phyloP scores from a whole-genome alignment of 2,329 filamentous ascomycete species.

The Pseudonectria foliicola region DNA sequence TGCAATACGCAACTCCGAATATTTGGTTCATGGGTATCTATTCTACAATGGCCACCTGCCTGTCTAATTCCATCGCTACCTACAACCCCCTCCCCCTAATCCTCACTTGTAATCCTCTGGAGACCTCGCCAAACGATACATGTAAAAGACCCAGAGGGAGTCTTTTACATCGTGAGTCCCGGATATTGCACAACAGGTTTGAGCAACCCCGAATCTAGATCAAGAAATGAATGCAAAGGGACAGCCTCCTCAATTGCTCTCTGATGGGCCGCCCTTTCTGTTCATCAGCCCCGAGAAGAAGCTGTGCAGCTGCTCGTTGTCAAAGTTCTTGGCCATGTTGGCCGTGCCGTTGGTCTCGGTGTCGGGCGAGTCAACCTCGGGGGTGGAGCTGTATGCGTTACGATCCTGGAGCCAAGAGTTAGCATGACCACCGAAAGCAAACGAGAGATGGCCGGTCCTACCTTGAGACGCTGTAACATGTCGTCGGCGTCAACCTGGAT shows the following conservation, averaged over 20 bases:
- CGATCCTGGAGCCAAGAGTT: slow-evolving; percentile 38
- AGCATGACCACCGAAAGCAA: no score
- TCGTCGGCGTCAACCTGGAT: slow-evolving; percentile 95
- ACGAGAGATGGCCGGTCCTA: slow-evolving; percentile 29
- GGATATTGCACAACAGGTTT: slow-evolving; percentile 7
- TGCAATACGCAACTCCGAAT: background rate
- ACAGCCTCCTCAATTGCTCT: no score
- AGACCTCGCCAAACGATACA: slow-evolving; percentile 1
- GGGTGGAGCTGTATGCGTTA: slow-evolving; percentile 43
- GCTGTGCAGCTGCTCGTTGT: slow-evolving; percentile 51
- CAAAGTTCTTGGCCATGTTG: slow-evolving; percentile 36
- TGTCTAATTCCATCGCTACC: slow-evolving; percentile 11
- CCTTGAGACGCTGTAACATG: slow-evolving; percentile 81
- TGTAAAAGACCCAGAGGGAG: slow-evolving; percentile 1
- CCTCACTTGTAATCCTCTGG: slow-evolving; percentile 4
- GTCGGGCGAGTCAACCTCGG: slow-evolving; percentile 35
- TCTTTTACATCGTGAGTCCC: slow-evolving; percentile 6
- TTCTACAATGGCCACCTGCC: slow-evolving; percentile 25
- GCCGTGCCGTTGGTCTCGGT: slow-evolving; percentile 28
- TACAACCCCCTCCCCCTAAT: slow-evolving; percentile 6
- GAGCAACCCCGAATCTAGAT: no score
- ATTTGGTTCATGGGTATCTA: slow-evolving; percentile 34
- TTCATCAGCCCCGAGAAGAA: slow-evolving; percentile 57
- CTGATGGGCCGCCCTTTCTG: slow-evolving; percentile 29
- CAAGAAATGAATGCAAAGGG: no score